Base-by-base conservation (phyloP, 768 basidiomycete species). In the Obba rivulosa region DNA sequence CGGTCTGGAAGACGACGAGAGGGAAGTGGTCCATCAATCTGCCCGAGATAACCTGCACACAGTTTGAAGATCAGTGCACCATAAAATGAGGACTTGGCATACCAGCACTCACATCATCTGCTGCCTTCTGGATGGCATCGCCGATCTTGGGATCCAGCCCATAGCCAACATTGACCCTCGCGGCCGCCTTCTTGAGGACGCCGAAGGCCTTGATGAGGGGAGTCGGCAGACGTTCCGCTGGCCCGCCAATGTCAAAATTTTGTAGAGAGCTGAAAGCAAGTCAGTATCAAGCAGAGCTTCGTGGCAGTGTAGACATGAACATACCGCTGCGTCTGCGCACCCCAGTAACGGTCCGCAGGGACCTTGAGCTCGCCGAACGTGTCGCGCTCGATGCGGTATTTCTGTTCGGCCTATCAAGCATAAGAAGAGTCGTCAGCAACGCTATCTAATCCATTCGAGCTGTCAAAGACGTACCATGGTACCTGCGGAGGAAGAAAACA, bases 181-280 rank as follows among this genome's bases (percentile, higher is more conserved):
- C 85, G 2, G 95, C 96, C 4, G 96, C 95, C 69, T 96, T 96
- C 72, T 99, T 99, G 63, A 99, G 76, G 8, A 96, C 83, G 60
- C 93, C 96, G 57, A 99, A 99, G 0, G 96, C 96, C 66, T 95
- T 91, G 73, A 99, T 95, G 36, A 99, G 73, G n/a, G 95, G 92
- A 13, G 81, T 81, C 0, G 96, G 96, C 54, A 98, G 81, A 50
- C 94, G 83, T 66, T 99, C 96, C 1, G 91, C 73, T 17, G 88
- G 84, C 17, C 96, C 96, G 50, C 96, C 96, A 57, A 99, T 99
- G 64, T 99, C 94, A 58, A 99, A 99, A 68, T 99, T 99, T 68
- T 94, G 88, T 52, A 98, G 74, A 17, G 92, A 95, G 39, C 92
- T 2, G 37, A n/a, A 50, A 18, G 18, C n/a, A 43, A 51, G 25